phyloP scores from a whole-genome alignment of 2,329 filamentous ascomycete species.

The Botrytis aclada region DNA sequence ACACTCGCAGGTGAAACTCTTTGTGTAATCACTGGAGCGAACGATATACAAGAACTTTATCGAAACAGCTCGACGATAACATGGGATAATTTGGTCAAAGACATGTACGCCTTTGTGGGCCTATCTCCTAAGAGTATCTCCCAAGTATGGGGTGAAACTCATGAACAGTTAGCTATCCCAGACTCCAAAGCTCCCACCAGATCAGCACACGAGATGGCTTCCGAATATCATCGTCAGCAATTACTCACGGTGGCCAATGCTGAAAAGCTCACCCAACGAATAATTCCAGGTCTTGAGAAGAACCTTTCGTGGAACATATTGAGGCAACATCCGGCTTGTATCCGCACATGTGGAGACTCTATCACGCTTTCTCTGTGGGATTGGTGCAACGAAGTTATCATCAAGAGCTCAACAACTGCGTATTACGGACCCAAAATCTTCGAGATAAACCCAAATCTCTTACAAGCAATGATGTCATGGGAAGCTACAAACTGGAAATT shows the following conservation, averaged over 20 bases:
- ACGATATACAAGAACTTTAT: neutral
- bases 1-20: neutral
- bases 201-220: neutral
- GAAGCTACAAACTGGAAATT: constrained; percentile 8
- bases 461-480: neutral
- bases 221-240: neutral
- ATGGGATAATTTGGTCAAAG: neutral
- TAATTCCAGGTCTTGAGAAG: neutral
- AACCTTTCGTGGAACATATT: neutral
- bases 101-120: neutral
- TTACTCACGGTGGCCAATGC: neutral
- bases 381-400: neutral
- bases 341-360: neutral
- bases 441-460: constrained; percentile 4
- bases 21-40: neutral
- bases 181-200: neutral
- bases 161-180: neutral
- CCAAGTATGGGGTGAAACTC: neutral
- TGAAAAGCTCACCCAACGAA: neutral
- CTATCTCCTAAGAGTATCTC: neutral
- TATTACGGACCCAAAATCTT: constrained; percentile 1
- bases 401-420: neutral
- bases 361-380: constrained; percentile 2
- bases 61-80: neutral
- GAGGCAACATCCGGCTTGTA: neutral